Evolutionary conservation across 2,329 filamentous ascomycete species (phyloP).

Genomic region (Fusarium zealandicum): DNA sequence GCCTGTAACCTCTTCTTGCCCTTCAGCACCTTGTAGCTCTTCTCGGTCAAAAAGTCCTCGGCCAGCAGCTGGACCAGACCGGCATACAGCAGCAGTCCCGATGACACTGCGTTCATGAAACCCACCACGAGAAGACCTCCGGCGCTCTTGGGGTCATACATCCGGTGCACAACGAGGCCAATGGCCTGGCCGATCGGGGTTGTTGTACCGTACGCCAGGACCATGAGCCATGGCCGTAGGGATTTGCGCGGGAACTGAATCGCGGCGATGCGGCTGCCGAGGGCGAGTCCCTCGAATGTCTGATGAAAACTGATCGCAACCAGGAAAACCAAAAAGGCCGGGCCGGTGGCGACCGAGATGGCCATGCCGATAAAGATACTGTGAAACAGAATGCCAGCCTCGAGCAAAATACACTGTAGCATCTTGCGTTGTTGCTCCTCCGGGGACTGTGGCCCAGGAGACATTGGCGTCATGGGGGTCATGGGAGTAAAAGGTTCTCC

Average conservation of each 20-base stretch:
- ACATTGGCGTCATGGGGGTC: constrained; percentile 34
- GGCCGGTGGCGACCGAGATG: constrained; percentile 79
- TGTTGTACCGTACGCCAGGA: constrained; percentile 76
- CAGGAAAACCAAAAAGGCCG: constrained; percentile 80
- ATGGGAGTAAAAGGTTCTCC: constrained; percentile 39
- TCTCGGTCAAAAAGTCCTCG: constrained; percentile 81
- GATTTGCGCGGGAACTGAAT: constrained; percentile 79
- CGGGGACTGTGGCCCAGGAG: constrained; percentile 47
- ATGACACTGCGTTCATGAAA: constrained; percentile 86
- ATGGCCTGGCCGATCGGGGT: constrained; percentile 87
- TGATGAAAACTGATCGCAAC: constrained; percentile 86
- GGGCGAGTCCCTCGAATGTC: constrained; percentile 86
- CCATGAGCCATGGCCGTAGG: constrained; percentile 82
- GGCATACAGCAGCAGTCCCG: constrained; percentile 81
- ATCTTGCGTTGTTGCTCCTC: constrained; percentile 72
- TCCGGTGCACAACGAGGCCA: constrained; percentile 75
- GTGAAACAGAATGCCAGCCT: constrained; percentile 86
- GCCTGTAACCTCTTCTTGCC: constrained; percentile 69
- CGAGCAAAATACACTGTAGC: constrained; percentile 79
- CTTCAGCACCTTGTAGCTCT: constrained; percentile 72
- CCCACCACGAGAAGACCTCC: constrained; percentile 82
- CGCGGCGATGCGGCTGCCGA: constrained; percentile 84
- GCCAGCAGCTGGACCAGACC: constrained; percentile 84
- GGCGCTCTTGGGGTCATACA: constrained; percentile 82
- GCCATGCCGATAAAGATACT: constrained; percentile 89